A percentile compares a stretch with the other conserved stretches of the same genome.
Evolutionary conservation across 2,329 filamentous ascomycete genomes (phyloP).

Genomic region (Diatrype stigma): DNA sequence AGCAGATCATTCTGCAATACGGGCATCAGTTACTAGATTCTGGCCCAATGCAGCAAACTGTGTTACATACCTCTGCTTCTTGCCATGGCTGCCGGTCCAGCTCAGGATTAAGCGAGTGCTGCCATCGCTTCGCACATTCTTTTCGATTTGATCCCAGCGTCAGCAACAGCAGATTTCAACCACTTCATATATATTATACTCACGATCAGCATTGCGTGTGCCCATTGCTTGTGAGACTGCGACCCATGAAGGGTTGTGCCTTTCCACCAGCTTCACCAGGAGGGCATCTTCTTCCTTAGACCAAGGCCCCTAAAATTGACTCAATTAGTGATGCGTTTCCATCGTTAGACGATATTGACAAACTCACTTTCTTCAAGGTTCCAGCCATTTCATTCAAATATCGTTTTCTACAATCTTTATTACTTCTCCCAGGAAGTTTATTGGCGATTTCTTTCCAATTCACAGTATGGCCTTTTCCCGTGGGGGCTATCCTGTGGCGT

Average conservation of each 20-base stretch:
- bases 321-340: background rate
- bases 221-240: slow-evolving; percentile 1
- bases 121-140: slow-evolving; percentile 1
- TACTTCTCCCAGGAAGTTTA: background rate
- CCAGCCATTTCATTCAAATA: slow-evolving; percentile 2
- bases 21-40: background rate
- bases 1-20: background rate
- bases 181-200: background rate
- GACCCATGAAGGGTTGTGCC: slow-evolving; percentile 1
- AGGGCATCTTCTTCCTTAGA: slow-evolving; percentile 2
- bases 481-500: background rate
- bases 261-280: slow-evolving; percentile 1
- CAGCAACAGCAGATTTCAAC: background rate
- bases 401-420: slow-evolving; percentile 1
- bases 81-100: slow-evolving; percentile 1
- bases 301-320: background rate
- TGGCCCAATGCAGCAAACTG: background rate
- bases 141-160: background rate
- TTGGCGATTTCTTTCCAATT: slow-evolving; percentile 3
- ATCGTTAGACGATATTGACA: background rate
- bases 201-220: slow-evolving; percentile 1
- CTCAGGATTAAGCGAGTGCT: slow-evolving; percentile 1
- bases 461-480: slow-evolving; percentile 2
- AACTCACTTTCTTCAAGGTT: slow-evolving; percentile 1
- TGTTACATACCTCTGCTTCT: background rate